These are phyloP conservation scores for Chaetothyriales sp. DNA, from an alignment of 2,329 filamentous ascomycete genomes.

Conservation along the genomic window DNA sequence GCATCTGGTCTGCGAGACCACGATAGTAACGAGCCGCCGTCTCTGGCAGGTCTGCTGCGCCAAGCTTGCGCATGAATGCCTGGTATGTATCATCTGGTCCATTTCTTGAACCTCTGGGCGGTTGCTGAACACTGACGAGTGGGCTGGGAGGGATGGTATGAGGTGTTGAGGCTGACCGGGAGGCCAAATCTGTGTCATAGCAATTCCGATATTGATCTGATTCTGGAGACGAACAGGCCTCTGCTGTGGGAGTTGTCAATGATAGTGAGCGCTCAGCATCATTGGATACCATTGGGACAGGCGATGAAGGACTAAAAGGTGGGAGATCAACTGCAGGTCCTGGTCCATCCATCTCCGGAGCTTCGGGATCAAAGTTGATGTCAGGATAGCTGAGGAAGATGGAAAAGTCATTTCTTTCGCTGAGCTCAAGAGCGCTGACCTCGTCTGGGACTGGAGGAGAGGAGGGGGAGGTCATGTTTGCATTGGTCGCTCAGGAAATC, in stretches of 20 bases:
- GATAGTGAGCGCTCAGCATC: neutral
- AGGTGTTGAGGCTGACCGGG: conserved; percentile 6
- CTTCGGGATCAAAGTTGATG: conserved; percentile 10
- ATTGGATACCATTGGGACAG: neutral
- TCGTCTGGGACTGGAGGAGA: conserved; percentile 1
- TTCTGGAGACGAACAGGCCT: conserved; percentile 8
- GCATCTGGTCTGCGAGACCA: conserved; percentile 5
- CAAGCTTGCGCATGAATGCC: conserved; percentile 3
- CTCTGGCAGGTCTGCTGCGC: conserved; percentile 6
- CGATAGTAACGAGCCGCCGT: conserved; percentile 3
- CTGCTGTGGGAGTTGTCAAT: neutral
- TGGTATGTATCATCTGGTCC: neutral
- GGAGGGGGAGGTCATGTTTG: conserved; percentile 1
- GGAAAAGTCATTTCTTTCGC: conserved; percentile 5
- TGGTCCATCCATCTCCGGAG: neutral
- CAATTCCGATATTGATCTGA: conserved; percentile 7
- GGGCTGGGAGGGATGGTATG: conserved; percentile 8
- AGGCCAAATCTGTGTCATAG: conserved; percentile 4
- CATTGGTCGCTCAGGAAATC: neutral
- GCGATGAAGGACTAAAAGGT: neutral
- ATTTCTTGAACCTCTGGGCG: neutral
- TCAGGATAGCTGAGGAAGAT: conserved; percentile 14
- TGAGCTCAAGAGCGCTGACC: conserved; percentile 1
- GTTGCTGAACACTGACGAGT: neutral
- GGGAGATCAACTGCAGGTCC: neutral